Base-by-base conservation (phyloP, 441 rosid genomes). In the Arabidopsis lyrata region DNA sequence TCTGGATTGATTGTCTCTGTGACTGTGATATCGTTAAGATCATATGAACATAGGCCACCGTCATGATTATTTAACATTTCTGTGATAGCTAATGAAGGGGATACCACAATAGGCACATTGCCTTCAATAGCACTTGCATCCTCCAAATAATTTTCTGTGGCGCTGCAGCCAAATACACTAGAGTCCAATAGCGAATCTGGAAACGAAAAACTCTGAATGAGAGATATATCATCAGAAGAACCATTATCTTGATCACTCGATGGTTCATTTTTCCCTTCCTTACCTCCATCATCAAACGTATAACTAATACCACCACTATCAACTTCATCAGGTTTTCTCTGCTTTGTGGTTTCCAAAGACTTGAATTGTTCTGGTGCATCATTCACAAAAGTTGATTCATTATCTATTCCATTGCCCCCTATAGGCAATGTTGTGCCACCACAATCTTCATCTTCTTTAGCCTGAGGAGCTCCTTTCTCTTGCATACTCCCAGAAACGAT, bases 51-150 rank as follows among this genome's bases (percentile, higher is more conserved):
- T 54, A 44, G 62, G 64, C 70, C 62, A 56, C 80, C 57, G 27
- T 55, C 67, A 74, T 38, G 74, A 27, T 24, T 68, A 67, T 27
- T 70, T 61, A 81, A 42, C 68, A 81, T 35, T 53, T 52, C 66
- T 16, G 70, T 10, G 6, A 69, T n/a, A 65, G 66, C 86, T 54
- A 58, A 61, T 56, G 81, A 68, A 75, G 80, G 47, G 35, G 81
- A 77, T 56, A 29, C 73, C 36, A 38, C 59, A 55, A 42, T 63
- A 66, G 74, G 61, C 57, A 14, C 13, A 78, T 68, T 77, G 63
- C 73, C 78, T 56, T 81, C 85, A 47, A 8, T 63, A 12, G 36
- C 63, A 9, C 72, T 63, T 20, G 75, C 58, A 56, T 38, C 75
- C 64, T 74, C 77, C 74, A 50, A 67, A 29, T 58, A 65, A 62